Base-by-base conservation (phyloP, 1,284 basidiomycete genomes). In the Trichosporon ovoides region DNA sequence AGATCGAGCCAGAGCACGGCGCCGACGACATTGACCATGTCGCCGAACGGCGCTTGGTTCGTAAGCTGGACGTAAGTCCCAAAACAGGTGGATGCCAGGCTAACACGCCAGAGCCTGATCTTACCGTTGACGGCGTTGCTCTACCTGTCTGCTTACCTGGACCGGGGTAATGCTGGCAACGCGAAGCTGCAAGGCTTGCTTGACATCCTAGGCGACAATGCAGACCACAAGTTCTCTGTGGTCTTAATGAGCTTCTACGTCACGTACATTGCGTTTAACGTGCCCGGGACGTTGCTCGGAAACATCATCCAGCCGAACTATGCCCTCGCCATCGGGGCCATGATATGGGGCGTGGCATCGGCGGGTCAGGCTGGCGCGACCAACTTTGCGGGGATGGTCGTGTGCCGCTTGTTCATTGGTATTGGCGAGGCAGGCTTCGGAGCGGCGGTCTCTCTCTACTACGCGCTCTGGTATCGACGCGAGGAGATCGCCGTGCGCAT, bases 401-500 rank as follows among this genome's bases (percentile, higher is more conserved):
- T 72, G 6, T 70, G 68, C 43, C 64, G 75, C 3, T 57, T 75
- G 1, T 70, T 74, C 53, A 68, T 77, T 34, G 75, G 73, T 33
- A 18, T 76, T 16, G 72, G 74, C 13, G 71, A 72, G 55, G 63
- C 72, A 0, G 56, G 62, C 33, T 75, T 75, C 33, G 71, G 72
- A 4, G 66, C 67, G 38, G 62, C 69, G 0, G 66, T 74, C 19
- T 66, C 66, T 0, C 57, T 71, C 7, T 61, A 66, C 55, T 66
- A 64, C 35, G 59, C 61, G 3, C 59, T 62, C 34, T 76, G 69
- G 69, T 78, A 77, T 67, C 68, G 58, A 11, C 68, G 68, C 36
- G 56, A 63, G 10, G 77, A 79, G 60, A 59, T 78, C 14, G 68
- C 72, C 2, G 68, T 67, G 38, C 67, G 76, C 1, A 60, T 75